Conservation (phyloP, 108 stramenopile species). For the Cylindrotheca fusiformis region DNA sequence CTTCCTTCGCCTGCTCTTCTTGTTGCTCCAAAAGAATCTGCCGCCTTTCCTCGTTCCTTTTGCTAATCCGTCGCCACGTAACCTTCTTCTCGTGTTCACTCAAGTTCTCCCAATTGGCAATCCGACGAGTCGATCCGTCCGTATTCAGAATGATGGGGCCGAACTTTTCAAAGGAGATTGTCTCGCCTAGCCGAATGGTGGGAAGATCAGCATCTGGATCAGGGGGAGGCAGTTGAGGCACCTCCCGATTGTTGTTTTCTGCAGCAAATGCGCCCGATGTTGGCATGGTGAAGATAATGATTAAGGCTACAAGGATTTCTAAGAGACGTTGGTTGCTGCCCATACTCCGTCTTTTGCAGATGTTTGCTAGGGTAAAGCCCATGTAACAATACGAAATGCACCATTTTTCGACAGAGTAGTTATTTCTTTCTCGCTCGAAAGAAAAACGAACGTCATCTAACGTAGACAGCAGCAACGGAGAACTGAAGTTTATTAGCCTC, state of each 20-base stretch:
- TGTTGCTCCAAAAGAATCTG: conserved; percentile 50
- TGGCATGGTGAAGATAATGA: background rate
- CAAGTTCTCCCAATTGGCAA: conserved; percentile 84
- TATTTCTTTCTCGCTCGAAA: no score
- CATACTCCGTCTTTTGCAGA: no score
- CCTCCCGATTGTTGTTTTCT: background rate
- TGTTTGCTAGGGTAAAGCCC: no score
- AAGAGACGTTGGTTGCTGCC: no score
- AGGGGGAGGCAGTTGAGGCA: conserved; percentile 37
- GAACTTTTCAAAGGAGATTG: conserved; percentile 73
- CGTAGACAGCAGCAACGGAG: no score
- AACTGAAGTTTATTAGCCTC: no score
- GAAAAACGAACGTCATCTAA: no score
- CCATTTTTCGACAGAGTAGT: no score
- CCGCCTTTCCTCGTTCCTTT: conserved; percentile 81
- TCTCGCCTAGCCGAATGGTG: conserved; percentile 64
- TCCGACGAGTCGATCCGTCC: conserved; percentile 74
- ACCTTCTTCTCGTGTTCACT: conserved; percentile 74
- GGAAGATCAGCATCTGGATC: conserved; percentile 53
- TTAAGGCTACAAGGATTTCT: background rate
- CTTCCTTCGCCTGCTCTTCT: conserved; percentile 24
- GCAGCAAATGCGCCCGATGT: conserved; percentile 5
- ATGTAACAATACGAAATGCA: no score
- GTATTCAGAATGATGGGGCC: conserved; percentile 87
- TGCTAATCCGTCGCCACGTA: conserved; percentile 83